Evolutionary conservation across 805 yeast genomes (phyloP).

Genomic region (Ogataea saltuana): DNA sequence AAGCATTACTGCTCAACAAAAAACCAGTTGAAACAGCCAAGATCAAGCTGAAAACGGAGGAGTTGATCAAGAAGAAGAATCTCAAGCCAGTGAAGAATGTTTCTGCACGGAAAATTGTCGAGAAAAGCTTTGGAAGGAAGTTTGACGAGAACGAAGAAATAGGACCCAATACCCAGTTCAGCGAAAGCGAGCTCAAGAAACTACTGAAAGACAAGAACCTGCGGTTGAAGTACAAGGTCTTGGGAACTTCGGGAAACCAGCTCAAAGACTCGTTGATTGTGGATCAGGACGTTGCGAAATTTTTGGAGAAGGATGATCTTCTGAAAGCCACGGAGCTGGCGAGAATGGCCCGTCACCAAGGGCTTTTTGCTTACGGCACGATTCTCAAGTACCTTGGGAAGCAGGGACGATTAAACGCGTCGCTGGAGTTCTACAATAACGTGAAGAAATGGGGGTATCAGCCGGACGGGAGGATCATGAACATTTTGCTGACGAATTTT

Average conservation of each 20-base stretch:
- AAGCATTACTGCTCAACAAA: conserved; percentile 14
- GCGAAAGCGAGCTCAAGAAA: conserved; percentile 28
- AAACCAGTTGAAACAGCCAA: conserved; percentile 14
- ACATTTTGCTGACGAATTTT: conserved; percentile 48
- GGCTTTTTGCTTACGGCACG: conserved; percentile 64
- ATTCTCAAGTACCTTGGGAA: conserved; percentile 51
- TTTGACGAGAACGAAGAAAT: conserved; percentile 21
- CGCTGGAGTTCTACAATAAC: conserved; percentile 51
- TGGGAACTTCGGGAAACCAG: conserved; percentile 62
- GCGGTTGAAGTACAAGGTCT: conserved; percentile 49
- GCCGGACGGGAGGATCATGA: conserved; percentile 48
- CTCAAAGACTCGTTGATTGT: conserved; percentile 58
- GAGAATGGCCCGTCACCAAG: conserved; percentile 37
- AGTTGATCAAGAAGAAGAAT: conserved; percentile 23
- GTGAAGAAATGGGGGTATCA: conserved; percentile 64
- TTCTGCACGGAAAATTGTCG: conserved; percentile 31
- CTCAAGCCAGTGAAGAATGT: conserved; percentile 26
- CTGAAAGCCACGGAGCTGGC: conserved; percentile 47
- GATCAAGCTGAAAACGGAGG: conserved; percentile 7
- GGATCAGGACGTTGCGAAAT: conserved; percentile 51
- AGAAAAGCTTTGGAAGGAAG: conserved; percentile 21
- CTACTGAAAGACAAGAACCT: conserved; percentile 36
- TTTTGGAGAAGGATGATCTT: conserved; percentile 49
- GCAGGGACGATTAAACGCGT: conserved; percentile 45
- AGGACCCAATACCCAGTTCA: conserved; percentile 28